Evolutionary conservation across 768 basidiomycete genomes (phyloP), one percentile per base, ranked within the genome.

Genomic region (Suillus decipiens): DNA sequence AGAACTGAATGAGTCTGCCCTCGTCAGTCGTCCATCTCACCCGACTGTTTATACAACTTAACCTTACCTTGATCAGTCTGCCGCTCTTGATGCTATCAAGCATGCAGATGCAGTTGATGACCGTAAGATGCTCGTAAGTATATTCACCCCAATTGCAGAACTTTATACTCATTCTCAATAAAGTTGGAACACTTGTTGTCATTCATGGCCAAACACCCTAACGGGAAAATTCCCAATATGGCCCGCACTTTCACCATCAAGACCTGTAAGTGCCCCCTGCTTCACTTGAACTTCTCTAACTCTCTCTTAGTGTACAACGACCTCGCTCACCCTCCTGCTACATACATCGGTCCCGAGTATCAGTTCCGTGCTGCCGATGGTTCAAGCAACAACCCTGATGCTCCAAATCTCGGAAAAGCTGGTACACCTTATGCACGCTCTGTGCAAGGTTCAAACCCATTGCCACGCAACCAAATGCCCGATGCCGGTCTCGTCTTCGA

Each of bases 401-500:
- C 28, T 28, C 92, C 93, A 2, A 79, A 87, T 63, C 73, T 95
- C 76, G 94, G 94, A 53, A 88, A 87, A 78, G 90, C 93, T 2
- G 85, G 86, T 6, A 86, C 82, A 14, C 88, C 93, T 0, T 95
- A 95, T 71, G 82, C 91, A n/a, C 86, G 93, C 28, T 93, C 89
- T 53, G 93, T 94, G 28, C 89, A 91, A 67, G 88, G 90, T 70
- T 72, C 61, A 1, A 82, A 88, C 64, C 83, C 89, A 2, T 77
- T 92, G 3, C 88, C 92, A 0, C 77, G 71, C 51, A 84, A 89
- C 68, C 84, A 87, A 62, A 78, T 94, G 34, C 93, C 93, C 0
- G 93, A 95, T 73, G 77, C 93, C 17, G 90, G 90, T 11, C 77
- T 94, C 14, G 75, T 95, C 33, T 96, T 92, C 56, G 93, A 95